Conservation (phyloP, 2,329 filamentous ascomycete species). For the Coleophoma cylindrospora region DNA sequence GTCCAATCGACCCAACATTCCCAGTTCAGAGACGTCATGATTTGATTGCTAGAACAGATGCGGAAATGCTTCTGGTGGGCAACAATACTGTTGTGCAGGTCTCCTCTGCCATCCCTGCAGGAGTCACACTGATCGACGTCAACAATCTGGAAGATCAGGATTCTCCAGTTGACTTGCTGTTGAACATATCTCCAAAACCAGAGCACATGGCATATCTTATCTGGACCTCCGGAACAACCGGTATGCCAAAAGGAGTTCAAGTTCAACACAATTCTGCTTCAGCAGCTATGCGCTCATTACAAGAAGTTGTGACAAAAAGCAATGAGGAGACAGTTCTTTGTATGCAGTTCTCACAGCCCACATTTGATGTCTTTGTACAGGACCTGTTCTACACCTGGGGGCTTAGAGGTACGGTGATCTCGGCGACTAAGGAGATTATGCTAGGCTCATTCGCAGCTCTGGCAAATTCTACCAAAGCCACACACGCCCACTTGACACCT, state of each 20-base stretch:
- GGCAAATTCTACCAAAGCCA: constrained; percentile 21
- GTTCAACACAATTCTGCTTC: constrained; percentile 81
- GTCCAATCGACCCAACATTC: constrained; percentile 21
- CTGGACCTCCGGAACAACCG: constrained; percentile 18
- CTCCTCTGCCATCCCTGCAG: not conserved
- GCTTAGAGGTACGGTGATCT: constrained; percentile 77
- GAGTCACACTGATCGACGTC: not conserved
- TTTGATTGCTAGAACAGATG: constrained; percentile 45
- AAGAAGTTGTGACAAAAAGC: constrained; percentile 66
- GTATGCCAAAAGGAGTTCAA: constrained; percentile 47
- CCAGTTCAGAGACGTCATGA: not conserved
- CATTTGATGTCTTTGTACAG: constrained; percentile 75
- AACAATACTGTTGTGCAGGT: not conserved
- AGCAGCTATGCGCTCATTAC: constrained; percentile 80
- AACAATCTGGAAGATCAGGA: not conserved
- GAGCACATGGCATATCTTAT: constrained; percentile 3
- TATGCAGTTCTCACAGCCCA: constrained; percentile 57
- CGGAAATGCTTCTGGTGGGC: constrained; percentile 20
- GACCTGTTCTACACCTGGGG: constrained; percentile 94
- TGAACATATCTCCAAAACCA: not conserved
- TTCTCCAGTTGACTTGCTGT: constrained; percentile 10
- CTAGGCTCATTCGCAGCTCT: constrained; percentile 8
- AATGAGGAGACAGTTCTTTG: constrained; percentile 82
- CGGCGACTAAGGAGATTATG: constrained; percentile 73
- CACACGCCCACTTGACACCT: constrained; percentile 26